phyloP scores from a whole-genome alignment of 2,329 filamentous ascomycete genomes.

The Xylaria sp. region DNA sequence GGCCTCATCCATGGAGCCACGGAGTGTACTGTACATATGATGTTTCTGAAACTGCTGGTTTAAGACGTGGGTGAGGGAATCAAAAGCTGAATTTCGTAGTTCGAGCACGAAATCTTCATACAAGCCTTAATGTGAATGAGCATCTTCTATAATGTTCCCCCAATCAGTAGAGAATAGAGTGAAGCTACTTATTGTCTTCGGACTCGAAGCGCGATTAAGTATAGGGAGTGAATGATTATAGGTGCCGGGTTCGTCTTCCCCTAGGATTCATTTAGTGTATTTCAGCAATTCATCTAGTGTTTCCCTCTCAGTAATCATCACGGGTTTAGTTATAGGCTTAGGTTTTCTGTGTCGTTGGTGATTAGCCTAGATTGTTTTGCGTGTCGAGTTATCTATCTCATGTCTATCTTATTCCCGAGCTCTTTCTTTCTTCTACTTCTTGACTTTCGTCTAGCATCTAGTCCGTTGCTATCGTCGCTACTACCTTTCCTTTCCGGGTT shows the following conservation, averaged over 20 bases:
- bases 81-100: conserved; percentile 43
- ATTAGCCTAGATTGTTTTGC: neutral
- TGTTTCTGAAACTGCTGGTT: conserved; percentile 38
- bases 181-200: neutral
- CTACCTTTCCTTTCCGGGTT: neutral
- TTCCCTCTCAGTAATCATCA: too few relatives aligned
- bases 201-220: neutral
- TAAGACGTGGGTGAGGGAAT: conserved; percentile 38
- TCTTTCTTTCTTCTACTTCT: neutral
- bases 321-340: neutral
- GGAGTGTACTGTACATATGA: conserved; percentile 46
- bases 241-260: neutral
- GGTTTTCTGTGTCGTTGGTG: neutral
- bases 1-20: conserved; percentile 25
- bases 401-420: neutral
- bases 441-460: neutral
- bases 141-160: neutral
- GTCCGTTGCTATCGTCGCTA: neutral
- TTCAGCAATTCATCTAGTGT: neutral
- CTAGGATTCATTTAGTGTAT: neutral
- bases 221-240: neutral
- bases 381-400: neutral
- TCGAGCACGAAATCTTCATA: conserved; percentile 26
- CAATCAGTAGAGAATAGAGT: neutral
- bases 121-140: neutral